Evolutionary conservation across 148 eudicot species (phyloP).

Genomic region (Chenopodium quinoa): DNA sequence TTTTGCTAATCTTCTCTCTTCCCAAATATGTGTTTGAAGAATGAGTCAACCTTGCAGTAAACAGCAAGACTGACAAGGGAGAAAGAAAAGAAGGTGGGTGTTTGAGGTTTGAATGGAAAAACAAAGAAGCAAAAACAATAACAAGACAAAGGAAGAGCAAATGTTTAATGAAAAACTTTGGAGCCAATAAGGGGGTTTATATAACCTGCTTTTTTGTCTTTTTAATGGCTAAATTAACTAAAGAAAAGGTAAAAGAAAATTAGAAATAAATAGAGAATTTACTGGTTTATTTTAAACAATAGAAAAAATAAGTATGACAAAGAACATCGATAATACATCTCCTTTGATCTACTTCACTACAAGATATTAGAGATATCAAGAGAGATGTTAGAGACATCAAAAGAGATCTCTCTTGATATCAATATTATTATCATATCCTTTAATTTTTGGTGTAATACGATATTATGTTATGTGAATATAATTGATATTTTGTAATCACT

Average conservation of each 20-base stretch:
- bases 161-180: constrained; percentile 30
- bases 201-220: constrained; percentile 30
- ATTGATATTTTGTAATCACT: no score
- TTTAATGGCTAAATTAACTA: background rate
- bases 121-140: constrained; percentile 6
- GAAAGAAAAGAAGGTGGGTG: constrained; percentile 2
- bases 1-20: constrained; percentile 5
- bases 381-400: no score
- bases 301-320: background rate
- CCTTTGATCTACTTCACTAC: constrained; percentile 20
- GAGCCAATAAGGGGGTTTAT: constrained; percentile 25
- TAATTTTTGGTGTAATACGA: no score
- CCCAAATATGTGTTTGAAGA: constrained; percentile 16
- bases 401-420: no score
- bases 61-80: constrained; percentile 20
- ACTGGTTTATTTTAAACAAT: background rate
- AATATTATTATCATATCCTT: no score
- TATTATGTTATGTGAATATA: no score
- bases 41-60: constrained; percentile 19
- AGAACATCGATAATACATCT: constrained; percentile 8
- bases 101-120: background rate
- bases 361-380: no score
- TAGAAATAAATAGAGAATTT: background rate
- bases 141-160: constrained; percentile 22
- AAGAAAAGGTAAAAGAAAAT: no score